Conservation (phyloP, 176 grass and related monocot genomes). For the Rhynchospora breviuscula region DNA sequence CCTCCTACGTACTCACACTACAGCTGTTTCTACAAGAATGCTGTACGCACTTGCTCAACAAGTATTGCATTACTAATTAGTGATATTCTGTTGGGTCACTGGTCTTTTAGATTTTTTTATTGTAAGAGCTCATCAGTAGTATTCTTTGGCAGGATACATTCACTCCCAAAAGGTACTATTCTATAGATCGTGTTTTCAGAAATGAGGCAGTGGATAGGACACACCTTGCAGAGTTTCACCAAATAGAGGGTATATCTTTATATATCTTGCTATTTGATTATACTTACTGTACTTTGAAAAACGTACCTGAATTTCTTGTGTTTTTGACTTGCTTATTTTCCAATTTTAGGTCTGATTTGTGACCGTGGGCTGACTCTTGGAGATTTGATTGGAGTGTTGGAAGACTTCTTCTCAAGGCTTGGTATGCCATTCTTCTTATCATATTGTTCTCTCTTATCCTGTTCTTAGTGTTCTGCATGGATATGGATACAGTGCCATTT, state of each 20-base stretch:
- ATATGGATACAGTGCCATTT: neutral
- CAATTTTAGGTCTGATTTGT: slow-evolving; percentile 74
- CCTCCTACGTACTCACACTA: slow-evolving; percentile 88
- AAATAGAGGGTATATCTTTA: slow-evolving; percentile 69
- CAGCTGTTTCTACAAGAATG: slow-evolving; percentile 98
- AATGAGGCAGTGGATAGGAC: slow-evolving; percentile 97
- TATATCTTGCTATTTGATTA: slow-evolving; percentile 8
- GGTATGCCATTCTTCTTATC: slow-evolving; percentile 34
- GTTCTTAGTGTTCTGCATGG: neutral
- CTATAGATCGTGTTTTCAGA: slow-evolving; percentile 87
- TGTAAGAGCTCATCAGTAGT: neutral
- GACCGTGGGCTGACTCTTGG: slow-evolving; percentile 85
- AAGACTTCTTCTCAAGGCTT: slow-evolving; percentile 90
- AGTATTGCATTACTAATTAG: slow-evolving; percentile 30
- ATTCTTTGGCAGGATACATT: slow-evolving; percentile 58
- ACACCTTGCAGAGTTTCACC: slow-evolving; percentile 98
- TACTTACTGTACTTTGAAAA: neutral
- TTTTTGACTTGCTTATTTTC: neutral
- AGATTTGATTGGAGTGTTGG: slow-evolving; percentile 88
- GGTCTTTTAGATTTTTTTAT: slow-evolving; percentile 11
- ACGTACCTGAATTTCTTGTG: neutral
- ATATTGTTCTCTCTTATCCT: neutral
- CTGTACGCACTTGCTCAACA: slow-evolving; percentile 81
- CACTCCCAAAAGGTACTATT: slow-evolving; percentile 87
- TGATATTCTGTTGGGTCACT: neutral